Conservation (phyloP, 345 rosid species). For the Tarenaya hassleriana region DNA sequence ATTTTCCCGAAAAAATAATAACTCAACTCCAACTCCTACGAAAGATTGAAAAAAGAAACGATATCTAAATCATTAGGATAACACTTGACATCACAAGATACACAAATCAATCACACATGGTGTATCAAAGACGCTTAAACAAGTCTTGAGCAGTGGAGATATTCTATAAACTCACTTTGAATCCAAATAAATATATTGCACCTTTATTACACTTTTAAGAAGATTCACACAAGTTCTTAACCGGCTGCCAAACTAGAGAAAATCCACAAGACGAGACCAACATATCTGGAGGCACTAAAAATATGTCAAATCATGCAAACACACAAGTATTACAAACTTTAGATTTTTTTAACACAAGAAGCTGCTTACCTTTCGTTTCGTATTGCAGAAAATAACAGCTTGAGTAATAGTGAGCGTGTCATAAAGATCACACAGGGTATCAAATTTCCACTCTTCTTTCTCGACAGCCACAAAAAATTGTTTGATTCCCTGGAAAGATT, state of each 20-base stretch:
- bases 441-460: constrained; percentile 98
- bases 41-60: not conserved
- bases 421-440: constrained; percentile 90
- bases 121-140: constrained; percentile 6
- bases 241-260: no score
- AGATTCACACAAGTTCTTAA: no score
- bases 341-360: not conserved
- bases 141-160: not conserved
- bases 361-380: constrained; percentile 72
- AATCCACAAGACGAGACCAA: no score
- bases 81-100: not conserved
- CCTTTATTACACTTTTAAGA: no score
- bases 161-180: not conserved
- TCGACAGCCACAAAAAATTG: constrained; percentile 95
- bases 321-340: not conserved
- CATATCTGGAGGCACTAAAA: no score
- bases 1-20: no score
- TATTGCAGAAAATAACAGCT: constrained; percentile 98
- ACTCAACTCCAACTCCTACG: not conserved
- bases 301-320: constrained; percentile 9
- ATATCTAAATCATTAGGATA: constrained; percentile 6
- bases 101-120: not conserved
- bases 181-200: not conserved
- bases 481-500: constrained; percentile 69
- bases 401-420: constrained; percentile 91